Evolutionary conservation across 129 eudicot genomes (phyloP).

Genomic region (Helichrysum umbraculigerum): DNA sequence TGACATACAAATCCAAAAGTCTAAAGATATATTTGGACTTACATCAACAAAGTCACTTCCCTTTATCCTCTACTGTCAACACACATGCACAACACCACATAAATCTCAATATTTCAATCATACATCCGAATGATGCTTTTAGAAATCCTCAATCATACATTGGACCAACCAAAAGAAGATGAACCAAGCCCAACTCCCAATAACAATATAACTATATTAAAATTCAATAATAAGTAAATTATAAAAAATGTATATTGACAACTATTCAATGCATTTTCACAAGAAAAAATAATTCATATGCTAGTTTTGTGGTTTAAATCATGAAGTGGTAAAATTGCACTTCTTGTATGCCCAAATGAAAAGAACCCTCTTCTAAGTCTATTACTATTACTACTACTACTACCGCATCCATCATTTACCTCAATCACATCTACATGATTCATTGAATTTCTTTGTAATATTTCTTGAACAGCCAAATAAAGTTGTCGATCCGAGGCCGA

Average conservation of each 20-base stretch:
- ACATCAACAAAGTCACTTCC: not conserved
- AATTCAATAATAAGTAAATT: not conserved
- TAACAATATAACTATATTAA: not conserved
- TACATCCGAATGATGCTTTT: not conserved
- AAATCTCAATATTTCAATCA: conserved; percentile 15
- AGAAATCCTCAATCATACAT: conserved; percentile 19
- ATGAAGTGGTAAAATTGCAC: conserved; percentile 58
- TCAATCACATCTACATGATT: conserved; percentile 29
- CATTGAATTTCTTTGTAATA: conserved; percentile 27
- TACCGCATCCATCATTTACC: conserved; percentile 29
- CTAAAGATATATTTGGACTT: too few relatives aligned
- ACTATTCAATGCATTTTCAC: conserved; percentile 3
- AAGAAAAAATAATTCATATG: conserved; percentile 1
- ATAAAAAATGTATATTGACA: conserved; percentile 22
- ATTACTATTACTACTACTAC: conserved; percentile 37
- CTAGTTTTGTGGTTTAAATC: conserved; percentile 32
- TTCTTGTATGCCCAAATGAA: conserved; percentile 76
- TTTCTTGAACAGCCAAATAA: conserved; percentile 66
- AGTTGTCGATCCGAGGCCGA: conserved; percentile 70
- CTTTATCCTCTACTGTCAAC: not conserved
- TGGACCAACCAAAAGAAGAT: conserved; percentile 33
- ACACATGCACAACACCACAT: conserved; percentile 13
- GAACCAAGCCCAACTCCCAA: conserved; percentile 29
- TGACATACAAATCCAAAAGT: too few relatives aligned
- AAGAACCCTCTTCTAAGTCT: conserved; percentile 63